A percentile compares a stretch with the other conserved stretches of the same genome.
These are phyloP conservation scores for Neopestalotiopsis rosae DNA, from an alignment of 2,329 filamentous ascomycete genomes.

Conservation along the genomic window DNA sequence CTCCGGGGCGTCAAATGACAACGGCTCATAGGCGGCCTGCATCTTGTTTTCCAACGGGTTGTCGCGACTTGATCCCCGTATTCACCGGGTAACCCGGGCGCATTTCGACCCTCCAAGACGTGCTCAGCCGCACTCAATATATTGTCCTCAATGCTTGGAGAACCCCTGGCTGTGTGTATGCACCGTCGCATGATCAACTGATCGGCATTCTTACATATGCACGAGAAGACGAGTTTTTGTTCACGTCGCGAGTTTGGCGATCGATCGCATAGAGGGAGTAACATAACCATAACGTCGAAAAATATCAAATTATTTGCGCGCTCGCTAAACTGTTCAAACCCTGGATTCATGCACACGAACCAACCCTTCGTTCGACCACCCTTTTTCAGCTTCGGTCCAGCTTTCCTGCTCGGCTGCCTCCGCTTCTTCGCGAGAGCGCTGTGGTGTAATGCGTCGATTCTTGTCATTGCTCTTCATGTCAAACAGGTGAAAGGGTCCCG, in stretches of 20 bases:
- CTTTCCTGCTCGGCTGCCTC: neutral
- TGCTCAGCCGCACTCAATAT: neutral
- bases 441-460: neutral
- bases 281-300: neutral
- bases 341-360: neutral
- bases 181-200: neutral
- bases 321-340: neutral
- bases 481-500: neutral
- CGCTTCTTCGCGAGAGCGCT: neutral
- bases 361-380: neutral
- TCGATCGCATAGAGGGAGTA: too few relatives aligned
- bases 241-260: too few relatives aligned
- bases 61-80: neutral
- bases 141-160: neutral
- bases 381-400: neutral
- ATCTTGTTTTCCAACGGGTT: neutral
- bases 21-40: neutral
- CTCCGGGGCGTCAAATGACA: neutral
- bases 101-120: neutral
- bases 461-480: neutral
- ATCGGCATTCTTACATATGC: neutral
- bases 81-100: neutral
- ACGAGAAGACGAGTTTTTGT: too few relatives aligned
- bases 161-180: neutral
- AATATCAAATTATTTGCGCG: neutral